Percentiles rank a stretch among this genome's conserved stretches.
These are phyloP conservation scores for Russula olivacea DNA, from an alignment of 768 basidiomycete genomes.

Conservation along the genomic window DNA sequence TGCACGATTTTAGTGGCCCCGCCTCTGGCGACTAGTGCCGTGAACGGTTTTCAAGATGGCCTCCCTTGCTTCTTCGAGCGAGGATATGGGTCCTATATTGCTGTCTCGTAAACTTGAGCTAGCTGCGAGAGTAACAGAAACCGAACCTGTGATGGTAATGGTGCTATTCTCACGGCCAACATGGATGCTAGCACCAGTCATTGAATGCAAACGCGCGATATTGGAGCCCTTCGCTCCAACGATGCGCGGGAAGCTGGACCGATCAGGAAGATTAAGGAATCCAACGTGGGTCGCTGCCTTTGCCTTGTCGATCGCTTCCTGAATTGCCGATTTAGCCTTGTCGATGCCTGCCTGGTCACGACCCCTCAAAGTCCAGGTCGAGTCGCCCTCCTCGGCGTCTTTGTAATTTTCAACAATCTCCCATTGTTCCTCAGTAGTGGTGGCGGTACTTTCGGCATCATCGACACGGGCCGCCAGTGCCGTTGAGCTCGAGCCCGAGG, in stretches of 20 bases:
- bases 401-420: constrained; percentile 74
- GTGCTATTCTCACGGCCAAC: constrained; percentile 84
- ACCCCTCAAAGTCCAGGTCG: constrained; percentile 79
- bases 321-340: constrained; percentile 59
- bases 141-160: constrained; percentile 76
- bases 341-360: constrained; percentile 74
- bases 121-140: not conserved
- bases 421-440: constrained; percentile 53
- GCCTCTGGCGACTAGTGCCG: constrained; percentile 24
- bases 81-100: constrained; percentile 55
- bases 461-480: constrained; percentile 77
- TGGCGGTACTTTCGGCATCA: constrained; percentile 44
- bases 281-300: constrained; percentile 72
- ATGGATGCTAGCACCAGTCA: constrained; percentile 88
- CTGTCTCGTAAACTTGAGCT: constrained; percentile 5
- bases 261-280: constrained; percentile 76
- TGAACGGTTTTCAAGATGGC: constrained; percentile 57
- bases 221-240: constrained; percentile 90
- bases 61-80: constrained; percentile 67
- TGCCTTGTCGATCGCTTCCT: constrained; percentile 67
- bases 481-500: constrained; percentile 35
- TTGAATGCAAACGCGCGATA: constrained; percentile 77
- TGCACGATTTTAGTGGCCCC: constrained; percentile 3
- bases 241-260: constrained; percentile 85
- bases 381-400: constrained; percentile 75